Evolutionary conservation across 192 early-diverging fungal species (phyloP), one percentile per base, ranked within the genome.

Genomic region (Phlyctochytrium planicorne): DNA sequence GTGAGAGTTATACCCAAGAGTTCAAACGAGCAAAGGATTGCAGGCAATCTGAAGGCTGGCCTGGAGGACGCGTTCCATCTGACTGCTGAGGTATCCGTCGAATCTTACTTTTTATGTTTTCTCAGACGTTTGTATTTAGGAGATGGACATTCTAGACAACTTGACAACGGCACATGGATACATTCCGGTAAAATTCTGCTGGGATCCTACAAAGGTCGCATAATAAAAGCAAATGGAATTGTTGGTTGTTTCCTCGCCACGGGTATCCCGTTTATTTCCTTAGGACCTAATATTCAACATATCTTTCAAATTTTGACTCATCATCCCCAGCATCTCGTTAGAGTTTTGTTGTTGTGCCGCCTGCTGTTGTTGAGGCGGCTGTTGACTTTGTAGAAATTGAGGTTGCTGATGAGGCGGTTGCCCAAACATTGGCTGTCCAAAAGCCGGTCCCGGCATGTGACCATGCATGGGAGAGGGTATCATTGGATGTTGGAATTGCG

Each of bases 1-100:
- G 23, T 62, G 1, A 25, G 16, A n/a, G 73, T 81, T 2, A 70
- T 78, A 34, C 74, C 78, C 20, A 81, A 81, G 57, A 57, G 74
- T 0, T 73, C 64, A 52, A 60, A 16, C 24, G 29, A 20, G 34
- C 61, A 4, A 2, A 27, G 82, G 12, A 20, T 83, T 50, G 27
- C 27, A 24, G 82, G 80, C 60, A 83, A 83, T 61, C 53, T 80
- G 57, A 47, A 69, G 14, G 53, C 70, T 16, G 23, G 52, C 0
- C 30, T 59, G 3, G 20, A 78, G 37, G 34, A 32, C 32, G 55
- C 71, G 34, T 33, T 34, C n/a, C 2, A 30, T 2, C 32, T 62
- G n/a, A 24, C 53, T 23, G 55, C 20, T 30, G 35, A 56, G 24
- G 52, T 62, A 32, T 29, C 10, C 23, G 61, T 25, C 12, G 40